Evolutionary conservation across 179 eudicot genomes (phyloP), one percentile per base, ranked within the genome.

Genomic region (Spergularia azorica): DNA sequence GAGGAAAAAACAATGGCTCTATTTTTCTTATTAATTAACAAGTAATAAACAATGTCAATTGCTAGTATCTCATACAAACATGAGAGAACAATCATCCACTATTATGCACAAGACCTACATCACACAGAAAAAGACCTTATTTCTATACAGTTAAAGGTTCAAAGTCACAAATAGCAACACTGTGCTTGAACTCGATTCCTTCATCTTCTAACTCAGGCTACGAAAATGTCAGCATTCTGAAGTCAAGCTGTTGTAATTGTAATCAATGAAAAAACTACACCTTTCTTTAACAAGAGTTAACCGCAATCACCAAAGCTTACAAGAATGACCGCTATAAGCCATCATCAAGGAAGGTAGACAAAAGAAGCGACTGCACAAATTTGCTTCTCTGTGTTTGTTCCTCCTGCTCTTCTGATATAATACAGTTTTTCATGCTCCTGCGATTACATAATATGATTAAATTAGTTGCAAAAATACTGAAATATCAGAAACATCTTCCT

Each of bases 311-410:
- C 50, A 3, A 26, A 2, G 17, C 6, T 63, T 9, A 8, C 67
- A 15, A 39, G 21, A 57, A 43, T 66, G 26, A 38, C 62, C 38
- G 48, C 81, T 83, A 89, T 77, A 88, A 85, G 55, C 14, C 73
- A 20, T 89, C 87, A n/a, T 88, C 87, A 15, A 89, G 79, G 60
- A 89, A 77, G 66, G 90, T 85, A 61, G 93, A 86, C 46, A 80
- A 75, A 18, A 89, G 46, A 70, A 89, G 78, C 6, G 86, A 85
- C 67, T 79, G 87, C 75, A 86, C 81, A 64, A 89, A 89, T 73
- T 80, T 81, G 61, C 85, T 85, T 71, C 78, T 88, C 74, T 70
- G 81, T 21, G 80, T 79, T 74, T 72, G 86, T 74, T 88, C 88
- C 68, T 86, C 86, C 57, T 75, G 81, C 78, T 81, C 77, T 67